These are phyloP conservation scores for Coniella vitis DNA, from an alignment of 2,329 filamentous ascomycete genomes.

Conservation along the genomic window DNA sequence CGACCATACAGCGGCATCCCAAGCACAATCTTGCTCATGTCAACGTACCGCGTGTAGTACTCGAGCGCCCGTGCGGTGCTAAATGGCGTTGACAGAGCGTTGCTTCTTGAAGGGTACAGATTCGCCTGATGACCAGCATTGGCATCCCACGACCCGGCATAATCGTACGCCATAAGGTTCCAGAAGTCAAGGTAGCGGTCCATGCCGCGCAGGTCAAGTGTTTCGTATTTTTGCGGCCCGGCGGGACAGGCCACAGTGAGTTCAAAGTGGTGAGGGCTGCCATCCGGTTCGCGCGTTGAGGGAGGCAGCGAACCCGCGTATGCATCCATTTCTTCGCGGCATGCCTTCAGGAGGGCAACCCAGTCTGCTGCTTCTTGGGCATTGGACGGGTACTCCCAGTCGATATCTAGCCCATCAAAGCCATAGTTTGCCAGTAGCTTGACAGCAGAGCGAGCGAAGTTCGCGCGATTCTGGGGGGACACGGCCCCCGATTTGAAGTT, in stretches of 20 bases:
- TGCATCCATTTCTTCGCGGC: slow-evolving; percentile 50
- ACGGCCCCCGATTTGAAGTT: slow-evolving; percentile 76
- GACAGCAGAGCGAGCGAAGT: slow-evolving; percentile 69
- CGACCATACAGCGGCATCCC: slow-evolving; percentile 92
- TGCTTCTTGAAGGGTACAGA: slow-evolving; percentile 51
- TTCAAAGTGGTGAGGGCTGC: slow-evolving; percentile 41
- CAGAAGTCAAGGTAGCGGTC: slow-evolving; percentile 63
- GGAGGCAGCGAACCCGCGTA: slow-evolving; percentile 41
- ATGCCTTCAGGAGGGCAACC: slow-evolving; percentile 51
- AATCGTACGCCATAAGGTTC: slow-evolving; percentile 88
- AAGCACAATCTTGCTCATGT: slow-evolving; percentile 68
- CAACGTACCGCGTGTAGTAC: slow-evolving; percentile 64
- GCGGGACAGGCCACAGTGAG: slow-evolving; percentile 59
- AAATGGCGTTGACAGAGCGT: slow-evolving; percentile 69
- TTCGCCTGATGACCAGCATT: slow-evolving; percentile 74
- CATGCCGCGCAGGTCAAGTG: slow-evolving; percentile 57
- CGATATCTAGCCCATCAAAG: slow-evolving; percentile 64
- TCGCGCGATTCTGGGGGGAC: slow-evolving; percentile 59
- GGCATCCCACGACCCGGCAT: slow-evolving; percentile 73
- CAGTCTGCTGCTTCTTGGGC: slow-evolving; percentile 48
- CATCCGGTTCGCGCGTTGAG: not conserved
- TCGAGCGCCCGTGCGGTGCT: slow-evolving; percentile 65
- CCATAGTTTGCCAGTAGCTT: slow-evolving; percentile 73
- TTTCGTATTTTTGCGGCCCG: slow-evolving; percentile 54
- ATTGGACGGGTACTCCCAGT: slow-evolving; percentile 61